phyloP scores from a whole-genome alignment of 2,329 filamentous ascomycete species.

The Fusarium protoensiforme region DNA sequence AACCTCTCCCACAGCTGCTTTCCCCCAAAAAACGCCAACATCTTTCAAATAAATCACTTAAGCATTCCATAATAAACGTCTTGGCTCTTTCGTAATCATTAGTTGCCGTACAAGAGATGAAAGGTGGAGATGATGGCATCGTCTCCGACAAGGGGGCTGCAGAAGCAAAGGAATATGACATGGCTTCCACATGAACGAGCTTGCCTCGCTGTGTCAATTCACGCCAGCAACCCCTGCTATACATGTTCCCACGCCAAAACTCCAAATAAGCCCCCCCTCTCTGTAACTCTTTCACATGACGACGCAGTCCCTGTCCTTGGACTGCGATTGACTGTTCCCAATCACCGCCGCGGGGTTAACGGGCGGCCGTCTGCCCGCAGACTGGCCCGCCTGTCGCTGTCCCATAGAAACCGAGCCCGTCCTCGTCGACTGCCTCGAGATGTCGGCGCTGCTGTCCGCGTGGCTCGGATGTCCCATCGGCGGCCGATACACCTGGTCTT shows the following conservation, averaged over 20 bases:
- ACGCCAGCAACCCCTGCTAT: not conserved
- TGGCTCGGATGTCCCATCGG: constrained; percentile 63
- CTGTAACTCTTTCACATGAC: constrained; percentile 27
- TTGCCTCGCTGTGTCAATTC: not conserved
- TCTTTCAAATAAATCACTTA: not conserved
- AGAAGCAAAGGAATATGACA: not conserved
- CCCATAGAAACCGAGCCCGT: constrained; percentile 24
- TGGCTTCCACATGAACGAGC: no score
- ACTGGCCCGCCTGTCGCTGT: constrained; percentile 29
- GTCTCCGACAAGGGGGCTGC: not conserved
- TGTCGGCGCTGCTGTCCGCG: constrained; percentile 49
- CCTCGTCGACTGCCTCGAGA: constrained; percentile 38
- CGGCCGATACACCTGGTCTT: constrained; percentile 62
- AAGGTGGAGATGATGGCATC: not conserved
- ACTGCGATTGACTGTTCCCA: constrained; percentile 21
- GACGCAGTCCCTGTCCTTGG: constrained; percentile 25
- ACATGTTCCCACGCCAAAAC: not conserved
- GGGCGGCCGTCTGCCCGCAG: constrained; percentile 38
- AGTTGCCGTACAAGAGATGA: not conserved
- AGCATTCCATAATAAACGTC: not conserved
- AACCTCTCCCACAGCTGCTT: not conserved
- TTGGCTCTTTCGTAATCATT: not conserved
- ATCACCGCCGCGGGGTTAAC: constrained; percentile 38
- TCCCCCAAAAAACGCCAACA: not conserved
- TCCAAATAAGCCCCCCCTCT: not conserved